Percentiles rank a stretch among this genome's conserved stretches.
Conservation (phyloP, 768 basidiomycete species). For the Trametes elegans region DNA sequence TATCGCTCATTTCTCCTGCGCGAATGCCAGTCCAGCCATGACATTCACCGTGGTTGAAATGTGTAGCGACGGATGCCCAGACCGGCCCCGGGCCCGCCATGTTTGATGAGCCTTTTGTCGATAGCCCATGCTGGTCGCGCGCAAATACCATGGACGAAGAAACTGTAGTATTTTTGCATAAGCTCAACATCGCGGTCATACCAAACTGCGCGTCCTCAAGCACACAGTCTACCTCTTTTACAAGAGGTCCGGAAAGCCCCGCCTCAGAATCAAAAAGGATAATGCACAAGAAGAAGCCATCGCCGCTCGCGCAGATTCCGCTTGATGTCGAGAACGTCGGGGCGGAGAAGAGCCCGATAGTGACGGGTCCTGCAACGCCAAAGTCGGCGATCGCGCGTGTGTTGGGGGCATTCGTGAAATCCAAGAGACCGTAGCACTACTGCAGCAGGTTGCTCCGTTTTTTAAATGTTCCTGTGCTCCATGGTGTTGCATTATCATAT, state of each 20-base stretch:
- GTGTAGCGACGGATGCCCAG: background rate
- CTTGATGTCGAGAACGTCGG: background rate
- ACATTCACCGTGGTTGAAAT: too few species aligned
- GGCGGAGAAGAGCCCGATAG: background rate
- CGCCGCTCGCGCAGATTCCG: background rate
- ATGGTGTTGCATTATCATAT: too few species aligned
- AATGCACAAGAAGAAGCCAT: background rate
- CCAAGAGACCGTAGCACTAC: background rate
- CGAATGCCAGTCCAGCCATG: too few species aligned
- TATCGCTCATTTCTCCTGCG: too few species aligned
- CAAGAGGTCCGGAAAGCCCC: background rate
- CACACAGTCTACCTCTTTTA: too few species aligned
- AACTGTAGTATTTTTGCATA: background rate
- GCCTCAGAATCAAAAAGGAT: background rate
- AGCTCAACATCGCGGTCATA: too few species aligned
- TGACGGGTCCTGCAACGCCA: background rate
- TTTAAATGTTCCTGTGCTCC: background rate
- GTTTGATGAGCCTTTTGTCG: background rate
- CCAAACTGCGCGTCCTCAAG: too few species aligned
- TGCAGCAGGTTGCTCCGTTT: background rate
- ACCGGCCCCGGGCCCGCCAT: too few species aligned
- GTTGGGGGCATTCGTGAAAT: slow-evolving; percentile 1
- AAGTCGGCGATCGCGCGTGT: background rate
- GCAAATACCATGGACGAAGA: background rate
- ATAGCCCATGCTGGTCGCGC: slow-evolving; percentile 1